Conservation (phyloP, 2,329 filamentous ascomycete genomes). For the Nothophoma quercina region DNA sequence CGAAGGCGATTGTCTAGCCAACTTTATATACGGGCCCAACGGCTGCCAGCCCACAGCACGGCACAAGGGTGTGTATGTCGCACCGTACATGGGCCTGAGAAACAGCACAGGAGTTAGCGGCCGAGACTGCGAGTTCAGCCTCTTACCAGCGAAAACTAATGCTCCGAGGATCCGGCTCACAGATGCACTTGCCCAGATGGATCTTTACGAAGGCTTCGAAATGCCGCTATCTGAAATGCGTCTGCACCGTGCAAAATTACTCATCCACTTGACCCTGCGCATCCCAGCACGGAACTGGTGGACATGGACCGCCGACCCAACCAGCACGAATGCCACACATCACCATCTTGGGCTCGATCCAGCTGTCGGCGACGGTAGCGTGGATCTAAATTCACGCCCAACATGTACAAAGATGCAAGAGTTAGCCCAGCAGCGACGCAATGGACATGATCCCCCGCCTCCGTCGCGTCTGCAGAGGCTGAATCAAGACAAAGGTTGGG, state of each 20-base stretch:
- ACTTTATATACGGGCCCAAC: background rate
- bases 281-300: constrained; percentile 24
- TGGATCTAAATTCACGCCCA: background rate
- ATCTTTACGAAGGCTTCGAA: background rate
- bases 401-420: constrained; percentile 25
- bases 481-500: constrained; percentile 24
- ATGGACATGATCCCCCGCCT: constrained; percentile 11
- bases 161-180: background rate
- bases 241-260: constrained; percentile 16
- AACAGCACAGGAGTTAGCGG: background rate
- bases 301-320: constrained; percentile 22
- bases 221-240: constrained; percentile 11
- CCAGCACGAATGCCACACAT: background rate
- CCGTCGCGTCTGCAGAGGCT: too few relatives aligned
- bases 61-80: constrained; percentile 17
- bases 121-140: constrained; percentile 11
- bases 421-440: constrained; percentile 25
- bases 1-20: constrained; percentile 9
- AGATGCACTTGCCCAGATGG: background rate
- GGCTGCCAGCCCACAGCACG: constrained; percentile 15
- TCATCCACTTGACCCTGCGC: constrained; percentile 29
- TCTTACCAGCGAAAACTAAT: constrained; percentile 1
- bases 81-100: constrained; percentile 11
- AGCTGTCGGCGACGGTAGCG: constrained; percentile 12
- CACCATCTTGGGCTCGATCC: constrained; percentile 35